Evolutionary conservation across 106 monocot species (phyloP), one percentile per base, ranked within the genome.

Genomic region (Triglochin maritima): DNA sequence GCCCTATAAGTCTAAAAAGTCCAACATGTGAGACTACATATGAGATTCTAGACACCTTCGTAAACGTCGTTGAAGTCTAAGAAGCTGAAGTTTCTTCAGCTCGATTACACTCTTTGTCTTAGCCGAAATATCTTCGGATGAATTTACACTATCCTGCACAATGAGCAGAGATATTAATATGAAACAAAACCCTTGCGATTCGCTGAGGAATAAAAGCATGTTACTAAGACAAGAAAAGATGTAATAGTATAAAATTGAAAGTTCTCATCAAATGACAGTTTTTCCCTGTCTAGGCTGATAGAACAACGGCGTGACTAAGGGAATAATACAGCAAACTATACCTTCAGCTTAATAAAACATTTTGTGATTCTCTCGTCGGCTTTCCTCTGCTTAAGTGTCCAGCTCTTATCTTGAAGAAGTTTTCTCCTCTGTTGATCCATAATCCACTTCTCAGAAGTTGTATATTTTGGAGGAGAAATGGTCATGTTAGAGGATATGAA

Each of bases 81-180:
- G 80, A 78, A 98, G 88, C 74, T 98, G 98, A 73, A 98, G 88
- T 57, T 98, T 98, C 74, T 98, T 98, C 76, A 98, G 73, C 73
- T 98, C 88, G 76, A 98, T 98, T 66, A 98, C 98, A 76, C 86
- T 98, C 75, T 81, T 98, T 64, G 92, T 98, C 80, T 92, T 98
- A 2, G 88, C 88, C 69, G 86, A 91, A 56, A 98, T 82, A 78
- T 98, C 88, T 84, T 98, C 92, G 45, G 98, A 92, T 62, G 88
- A 88, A 77, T 74, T 98, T 4, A 92, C 92, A 79, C 70, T 92
- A 71, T 84, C 84, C 91, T 92, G 77, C 58, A 45, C 15, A 12
- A 80, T 42, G 1, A 71, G 56, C 17, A 8, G 13, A 48, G n/a
- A 17, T 48, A 65, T 49, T 49, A 49, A 65, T 15, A 3, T 17